phyloP scores from a whole-genome alignment of 2,329 filamentous ascomycete genomes.

The Ophiosphaerella narmari region DNA sequence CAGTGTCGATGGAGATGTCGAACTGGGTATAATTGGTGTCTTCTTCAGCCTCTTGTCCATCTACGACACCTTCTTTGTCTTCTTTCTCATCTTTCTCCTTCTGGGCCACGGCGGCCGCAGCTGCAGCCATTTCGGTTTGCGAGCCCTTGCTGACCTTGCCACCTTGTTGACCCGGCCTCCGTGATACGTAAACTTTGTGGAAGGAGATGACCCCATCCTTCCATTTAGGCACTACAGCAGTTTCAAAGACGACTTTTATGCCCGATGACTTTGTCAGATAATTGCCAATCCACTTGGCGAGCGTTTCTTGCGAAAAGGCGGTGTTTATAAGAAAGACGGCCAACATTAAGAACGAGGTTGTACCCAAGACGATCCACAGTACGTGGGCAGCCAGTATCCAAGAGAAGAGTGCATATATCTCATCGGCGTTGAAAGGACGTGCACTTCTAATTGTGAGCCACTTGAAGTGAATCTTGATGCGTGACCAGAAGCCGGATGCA shows the following conservation, averaged over 20 bases:
- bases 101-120: slow-evolving; percentile 72
- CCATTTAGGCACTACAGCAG: slow-evolving; percentile 96
- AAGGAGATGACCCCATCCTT: slow-evolving; percentile 93
- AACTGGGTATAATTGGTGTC: slow-evolving; percentile 98
- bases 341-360: slow-evolving; percentile 94
- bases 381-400: slow-evolving; percentile 95
- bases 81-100: slow-evolving; percentile 50
- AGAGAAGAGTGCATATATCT: slow-evolving; percentile 93
- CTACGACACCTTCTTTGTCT: slow-evolving; percentile 29
- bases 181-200: slow-evolving; percentile 93
- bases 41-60: slow-evolving; percentile 64
- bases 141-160: slow-evolving; percentile 93
- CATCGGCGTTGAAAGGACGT: slow-evolving; percentile 92
- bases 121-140: slow-evolving; percentile 76
- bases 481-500: slow-evolving; percentile 89
- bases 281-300: slow-evolving; percentile 92
- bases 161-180: slow-evolving; percentile 79
- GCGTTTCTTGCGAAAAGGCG: slow-evolving; percentile 93
- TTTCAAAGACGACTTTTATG: slow-evolving; percentile 93
- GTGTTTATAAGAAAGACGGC: slow-evolving; percentile 92
- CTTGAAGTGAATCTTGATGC: slow-evolving; percentile 90
- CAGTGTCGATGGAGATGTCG: slow-evolving; percentile 89
- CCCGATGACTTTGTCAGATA: slow-evolving; percentile 94
- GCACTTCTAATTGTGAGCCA: slow-evolving; percentile 96
- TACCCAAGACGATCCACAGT: slow-evolving; percentile 94